Base-by-base conservation (phyloP, 2,329 filamentous ascomycete genomes). In the Pseudocercospora fuligena region DNA sequence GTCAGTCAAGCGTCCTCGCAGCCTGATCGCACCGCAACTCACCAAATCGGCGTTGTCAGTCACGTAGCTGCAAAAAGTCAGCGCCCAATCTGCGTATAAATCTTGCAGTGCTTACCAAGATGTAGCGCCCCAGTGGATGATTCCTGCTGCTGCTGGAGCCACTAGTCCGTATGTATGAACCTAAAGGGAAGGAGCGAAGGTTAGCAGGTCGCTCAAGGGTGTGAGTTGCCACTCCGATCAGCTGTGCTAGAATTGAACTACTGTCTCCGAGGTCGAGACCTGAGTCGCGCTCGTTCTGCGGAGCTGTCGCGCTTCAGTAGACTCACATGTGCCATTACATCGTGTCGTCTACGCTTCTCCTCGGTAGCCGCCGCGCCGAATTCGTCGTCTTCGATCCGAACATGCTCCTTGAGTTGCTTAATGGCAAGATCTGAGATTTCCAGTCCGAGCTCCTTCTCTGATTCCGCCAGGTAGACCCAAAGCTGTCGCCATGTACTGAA, bases 401-500 rank as follows among this genome's bases (percentile, higher is more conserved):
- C 73, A 69, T 84, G 77, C 51, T 77, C 76, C 66, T 80, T 79
- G 78, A 85, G 80, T 75, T 85, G 81, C 64, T 76, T 68, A 62
- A 85, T 78, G 1, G 82, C 83, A 47, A 94, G 85, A n/a, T 87
- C 86, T 14, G 87, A 89, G 76, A 97, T 94, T 53, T 81, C 82
- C 56, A 97, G 86, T 2, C 93, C 93, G 1, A 97, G 86, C 79
- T 94, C 90, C 78, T 89, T 89, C 83, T 97, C 90, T 9, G 87
- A 85, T 83, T 97, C 90, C 25, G 93, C 93, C 11, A 97, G 90
- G 81, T 86, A 89, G 53, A 94, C 83, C 94, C 94, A 97, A 19
- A 97, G 87, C 78, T 92, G 86, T 70, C 93, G 88, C 93, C 93
- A 96, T 63, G 89, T 93, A 49, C 88, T 89, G 78, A 89, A 88